Evolutionary conservation across 768 basidiomycete species (phyloP).

Genomic region (Termitomyces sp.): DNA sequence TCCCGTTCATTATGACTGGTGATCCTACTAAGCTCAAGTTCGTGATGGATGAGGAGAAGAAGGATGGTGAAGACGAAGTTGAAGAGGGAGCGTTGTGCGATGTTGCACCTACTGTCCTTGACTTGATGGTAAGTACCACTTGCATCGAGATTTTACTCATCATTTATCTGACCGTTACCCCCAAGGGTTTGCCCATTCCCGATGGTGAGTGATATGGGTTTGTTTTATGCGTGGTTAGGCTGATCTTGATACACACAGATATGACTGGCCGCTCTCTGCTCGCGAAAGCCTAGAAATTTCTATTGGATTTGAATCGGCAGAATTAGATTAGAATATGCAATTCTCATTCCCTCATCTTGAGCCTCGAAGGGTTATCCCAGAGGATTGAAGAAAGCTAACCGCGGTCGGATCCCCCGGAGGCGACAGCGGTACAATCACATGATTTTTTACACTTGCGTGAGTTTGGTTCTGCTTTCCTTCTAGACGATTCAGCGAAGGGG

Average conservation of each 20-base stretch:
- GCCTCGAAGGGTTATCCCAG: too few species aligned
- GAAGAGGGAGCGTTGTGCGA: slow-evolving; percentile 81
- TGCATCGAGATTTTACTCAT: neutral
- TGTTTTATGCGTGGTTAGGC: slow-evolving; percentile 1
- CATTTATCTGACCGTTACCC: neutral
- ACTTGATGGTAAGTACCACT: slow-evolving; percentile 38
- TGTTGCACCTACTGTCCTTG: slow-evolving; percentile 86
- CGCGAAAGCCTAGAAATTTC: slow-evolving; percentile 13
- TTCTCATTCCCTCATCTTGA: too few species aligned
- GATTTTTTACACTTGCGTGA: too few species aligned
- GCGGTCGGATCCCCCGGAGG: neutral
- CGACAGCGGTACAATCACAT: too few species aligned
- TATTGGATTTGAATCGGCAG: neutral
- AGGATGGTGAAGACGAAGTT: slow-evolving; percentile 37
- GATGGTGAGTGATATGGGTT: slow-evolving; percentile 42
- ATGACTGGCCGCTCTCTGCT: slow-evolving; percentile 61
- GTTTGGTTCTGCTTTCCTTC: neutral
- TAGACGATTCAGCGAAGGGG: neutral
- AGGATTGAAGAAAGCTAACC: too few species aligned
- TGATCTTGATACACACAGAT: slow-evolving; percentile 25
- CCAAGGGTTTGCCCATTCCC: slow-evolving; percentile 56
- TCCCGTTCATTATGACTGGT: slow-evolving; percentile 87
- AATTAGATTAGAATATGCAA: neutral
- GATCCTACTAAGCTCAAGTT: slow-evolving; percentile 53
- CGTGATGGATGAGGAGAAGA: slow-evolving; percentile 39